Evolutionary conservation across 2,329 filamentous ascomycete species (phyloP).

Genomic region (Pyricularia sp.): DNA sequence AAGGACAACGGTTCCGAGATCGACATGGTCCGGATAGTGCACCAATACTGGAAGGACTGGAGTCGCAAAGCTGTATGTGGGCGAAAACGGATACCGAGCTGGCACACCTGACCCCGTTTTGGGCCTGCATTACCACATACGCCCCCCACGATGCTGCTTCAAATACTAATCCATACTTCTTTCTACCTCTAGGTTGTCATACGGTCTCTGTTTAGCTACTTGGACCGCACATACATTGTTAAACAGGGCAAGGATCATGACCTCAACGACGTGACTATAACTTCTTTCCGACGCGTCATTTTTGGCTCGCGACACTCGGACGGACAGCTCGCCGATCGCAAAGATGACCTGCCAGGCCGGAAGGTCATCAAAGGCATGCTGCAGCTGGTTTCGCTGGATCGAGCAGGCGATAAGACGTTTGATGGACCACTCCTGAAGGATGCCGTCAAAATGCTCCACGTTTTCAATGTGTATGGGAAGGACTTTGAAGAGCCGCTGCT

Average conservation of each 20-base stretch:
- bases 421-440: conserved; percentile 56
- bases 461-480: conserved; percentile 68
- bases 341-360: conserved; percentile 19
- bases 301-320: conserved; percentile 18
- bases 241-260: conserved; percentile 52
- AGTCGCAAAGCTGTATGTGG: conserved; percentile 55
- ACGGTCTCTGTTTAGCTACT: conserved; percentile 82
- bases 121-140: background rate
- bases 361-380: conserved; percentile 50
- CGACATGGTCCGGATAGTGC: conserved; percentile 44
- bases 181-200: conserved; percentile 48
- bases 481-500: conserved; percentile 71
- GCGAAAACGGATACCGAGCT: background rate
- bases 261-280: conserved; percentile 69
- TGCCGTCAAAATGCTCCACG: conserved; percentile 69
- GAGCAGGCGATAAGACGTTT: conserved; percentile 42
- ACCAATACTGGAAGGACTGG: conserved; percentile 62
- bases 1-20: conserved; percentile 43
- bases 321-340: conserved; percentile 7
- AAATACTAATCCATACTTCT: background rate
- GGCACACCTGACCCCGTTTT: background rate
- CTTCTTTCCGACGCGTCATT: conserved; percentile 54
- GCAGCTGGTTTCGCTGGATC: conserved; percentile 60
- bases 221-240: conserved; percentile 80
- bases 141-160: background rate